These are phyloP conservation scores for Mycogone perniciosa DNA, from an alignment of 2,329 filamentous ascomycete genomes.

Conservation along the genomic window DNA sequence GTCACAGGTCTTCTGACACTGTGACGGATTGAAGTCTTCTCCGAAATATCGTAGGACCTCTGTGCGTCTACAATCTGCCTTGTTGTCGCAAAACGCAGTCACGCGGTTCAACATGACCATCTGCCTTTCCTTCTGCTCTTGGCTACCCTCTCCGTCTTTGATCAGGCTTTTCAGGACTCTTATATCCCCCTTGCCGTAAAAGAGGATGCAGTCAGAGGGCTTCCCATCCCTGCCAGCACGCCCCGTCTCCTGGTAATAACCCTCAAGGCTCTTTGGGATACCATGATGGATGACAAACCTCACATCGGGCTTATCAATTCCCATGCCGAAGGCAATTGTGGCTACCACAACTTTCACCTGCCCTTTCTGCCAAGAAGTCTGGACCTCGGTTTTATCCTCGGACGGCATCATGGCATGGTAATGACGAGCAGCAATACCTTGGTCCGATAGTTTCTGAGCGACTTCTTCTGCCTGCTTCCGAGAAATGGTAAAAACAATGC, in stretches of 20 bases:
- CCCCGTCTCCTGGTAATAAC: conserved; percentile 97
- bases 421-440: conserved; percentile 67
- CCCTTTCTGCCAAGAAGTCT: conserved; percentile 77
- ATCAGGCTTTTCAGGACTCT: conserved; percentile 74
- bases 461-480: conserved; percentile 76
- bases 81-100: conserved; percentile 83
- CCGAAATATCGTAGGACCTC: conserved; percentile 94
- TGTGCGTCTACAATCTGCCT: conserved; percentile 75
- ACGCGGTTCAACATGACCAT: conserved; percentile 79
- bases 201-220: conserved; percentile 82
- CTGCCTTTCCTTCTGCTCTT: conserved; percentile 77
- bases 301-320: conserved; percentile 97
- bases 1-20: conserved; percentile 75
- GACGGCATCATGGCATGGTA: conserved; percentile 79
- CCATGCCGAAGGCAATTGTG: conserved; percentile 98
- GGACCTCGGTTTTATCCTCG: conserved; percentile 61
- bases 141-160: conserved; percentile 66
- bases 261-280: conserved; percentile 90
- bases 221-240: conserved; percentile 88
- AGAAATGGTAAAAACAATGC: conserved; percentile 91
- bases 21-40: conserved; percentile 65
- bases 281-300: conserved; percentile 93
- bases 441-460: conserved; percentile 59
- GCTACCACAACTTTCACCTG: conserved; percentile 84
- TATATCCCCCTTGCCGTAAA: conserved; percentile 76